A percentile compares a stretch with the other conserved stretches of the same genome.
Conservation (phyloP, 441 rosid genomes). For the Pelargonium australe region DNA sequence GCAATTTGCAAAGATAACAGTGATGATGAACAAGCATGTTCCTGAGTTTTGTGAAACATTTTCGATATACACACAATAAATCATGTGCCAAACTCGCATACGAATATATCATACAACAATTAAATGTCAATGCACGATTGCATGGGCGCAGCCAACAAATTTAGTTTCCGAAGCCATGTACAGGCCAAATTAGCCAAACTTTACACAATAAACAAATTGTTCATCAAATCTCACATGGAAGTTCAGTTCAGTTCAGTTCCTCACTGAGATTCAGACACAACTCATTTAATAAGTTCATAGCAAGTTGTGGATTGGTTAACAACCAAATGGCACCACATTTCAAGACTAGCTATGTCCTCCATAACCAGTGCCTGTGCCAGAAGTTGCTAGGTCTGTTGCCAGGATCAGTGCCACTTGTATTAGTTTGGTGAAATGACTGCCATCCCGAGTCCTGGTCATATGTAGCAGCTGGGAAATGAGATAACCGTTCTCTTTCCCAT, state of each 20-base stretch:
- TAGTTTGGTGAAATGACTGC: conserved; percentile 29
- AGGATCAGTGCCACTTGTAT: conserved; percentile 22
- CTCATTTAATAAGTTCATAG: conserved; percentile 13
- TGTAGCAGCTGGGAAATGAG: conserved; percentile 26
- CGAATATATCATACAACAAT: background rate
- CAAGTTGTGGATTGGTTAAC: background rate
- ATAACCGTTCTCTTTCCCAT: conserved; percentile 40
- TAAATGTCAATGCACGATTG: background rate
- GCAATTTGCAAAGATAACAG: background rate
- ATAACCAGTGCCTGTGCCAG: conserved; percentile 32
- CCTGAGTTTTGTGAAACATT: too few species aligned
- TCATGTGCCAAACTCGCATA: background rate
- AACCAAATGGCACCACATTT: background rate
- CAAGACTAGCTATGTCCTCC: conserved; percentile 15
- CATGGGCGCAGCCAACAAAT: background rate
- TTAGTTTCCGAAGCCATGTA: conserved; percentile 9
- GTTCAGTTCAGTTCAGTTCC: conserved; percentile 4
- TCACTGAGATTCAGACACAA: conserved; percentile 18
- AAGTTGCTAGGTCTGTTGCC: conserved; percentile 27
- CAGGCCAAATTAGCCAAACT: conserved; percentile 15
- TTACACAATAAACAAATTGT: conserved; percentile 22
- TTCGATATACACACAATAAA: background rate
- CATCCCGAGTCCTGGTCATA: conserved; percentile 27
- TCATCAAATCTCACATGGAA: conserved; percentile 13
- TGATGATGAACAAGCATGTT: too few species aligned